A percentile compares a stretch with the other conserved stretches of the same genome.
These are phyloP conservation scores for Euphorbia peplus DNA, from an alignment of 345 rosid genomes.

Conservation along the genomic window DNA sequence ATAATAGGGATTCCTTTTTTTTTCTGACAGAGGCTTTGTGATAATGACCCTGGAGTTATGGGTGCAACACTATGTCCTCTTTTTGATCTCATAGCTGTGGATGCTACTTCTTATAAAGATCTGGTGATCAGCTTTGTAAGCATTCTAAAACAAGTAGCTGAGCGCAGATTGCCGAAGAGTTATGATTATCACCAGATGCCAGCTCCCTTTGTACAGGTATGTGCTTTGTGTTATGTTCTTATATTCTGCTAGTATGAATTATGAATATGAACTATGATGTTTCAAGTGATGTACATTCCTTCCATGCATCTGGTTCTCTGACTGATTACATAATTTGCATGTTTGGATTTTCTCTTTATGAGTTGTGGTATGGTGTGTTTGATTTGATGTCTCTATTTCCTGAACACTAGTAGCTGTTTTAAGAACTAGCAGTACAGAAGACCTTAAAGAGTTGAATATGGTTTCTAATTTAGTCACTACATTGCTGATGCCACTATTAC, in stretches of 20 bases:
- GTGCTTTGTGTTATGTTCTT: constrained; percentile 5
- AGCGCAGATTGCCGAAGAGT: constrained; percentile 80
- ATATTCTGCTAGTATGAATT: not conserved
- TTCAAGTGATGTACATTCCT: not conserved
- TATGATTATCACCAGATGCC: constrained; percentile 98
- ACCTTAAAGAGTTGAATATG: not conserved
- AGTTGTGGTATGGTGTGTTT: not conserved
- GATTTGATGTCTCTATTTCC: not conserved
- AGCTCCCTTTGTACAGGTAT: constrained; percentile 98
- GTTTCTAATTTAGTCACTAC: not conserved
- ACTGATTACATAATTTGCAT: not conserved
- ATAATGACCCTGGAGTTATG: constrained; percentile 98
- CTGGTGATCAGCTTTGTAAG: constrained; percentile 84
- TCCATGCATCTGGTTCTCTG: not conserved
- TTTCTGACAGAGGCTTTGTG: constrained; percentile 83
- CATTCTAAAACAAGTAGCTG: constrained; percentile 94
- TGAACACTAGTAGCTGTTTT: not conserved
- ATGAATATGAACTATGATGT: not conserved
- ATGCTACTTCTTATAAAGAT: constrained; percentile 76
- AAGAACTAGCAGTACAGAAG: not conserved
- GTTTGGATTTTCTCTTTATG: not conserved
- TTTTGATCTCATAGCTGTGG: constrained; percentile 71
- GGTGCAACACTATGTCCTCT: constrained; percentile 97
- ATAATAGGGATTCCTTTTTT: constrained; percentile 15
- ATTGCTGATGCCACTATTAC: not conserved